These are phyloP conservation scores for Aspergillus pseudoviridinutans DNA, from an alignment of 2,329 filamentous ascomycete genomes.

Conservation along the genomic window DNA sequence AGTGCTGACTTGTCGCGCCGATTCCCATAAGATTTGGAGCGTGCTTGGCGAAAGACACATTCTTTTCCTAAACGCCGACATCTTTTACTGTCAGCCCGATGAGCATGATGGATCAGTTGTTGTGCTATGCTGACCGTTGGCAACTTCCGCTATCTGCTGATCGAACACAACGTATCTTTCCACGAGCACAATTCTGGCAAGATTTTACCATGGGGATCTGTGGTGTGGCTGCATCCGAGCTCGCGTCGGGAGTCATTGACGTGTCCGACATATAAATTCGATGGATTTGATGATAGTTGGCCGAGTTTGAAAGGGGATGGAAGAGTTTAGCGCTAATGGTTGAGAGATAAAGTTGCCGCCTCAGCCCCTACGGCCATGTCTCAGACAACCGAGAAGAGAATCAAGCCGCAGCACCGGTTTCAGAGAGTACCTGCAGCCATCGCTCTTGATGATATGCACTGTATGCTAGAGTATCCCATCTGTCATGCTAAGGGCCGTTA, in stretches of 20 bases:
- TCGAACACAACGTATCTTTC: slow-evolving; percentile 21
- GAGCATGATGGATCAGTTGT: background rate
- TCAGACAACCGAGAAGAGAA: background rate
- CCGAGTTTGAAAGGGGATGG: background rate
- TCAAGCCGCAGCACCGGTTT: background rate
- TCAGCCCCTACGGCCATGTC: background rate
- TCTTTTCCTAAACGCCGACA: slow-evolving; percentile 35
- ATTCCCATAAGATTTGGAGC: slow-evolving; percentile 32
- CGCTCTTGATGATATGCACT: background rate
- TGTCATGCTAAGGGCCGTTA: no score
- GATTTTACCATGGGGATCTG: slow-evolving; percentile 1
- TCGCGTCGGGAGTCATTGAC: background rate
- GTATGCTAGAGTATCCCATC: background rate
- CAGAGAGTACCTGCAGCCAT: background rate
- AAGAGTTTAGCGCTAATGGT: background rate
- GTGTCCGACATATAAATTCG: background rate
- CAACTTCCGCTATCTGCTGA: slow-evolving; percentile 8
- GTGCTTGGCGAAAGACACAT: slow-evolving; percentile 34
- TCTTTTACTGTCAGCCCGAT: slow-evolving; percentile 12
- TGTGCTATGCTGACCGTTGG: slow-evolving; percentile 9
- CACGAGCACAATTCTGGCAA: slow-evolving; percentile 18
- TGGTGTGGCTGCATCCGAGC: background rate
- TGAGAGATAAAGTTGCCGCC: background rate
- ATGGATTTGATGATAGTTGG: background rate
- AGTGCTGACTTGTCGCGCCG: slow-evolving; percentile 30